Conservation (phyloP, 2,329 filamentous ascomycete species). For the Emericellopsis cladophorae region DNA sequence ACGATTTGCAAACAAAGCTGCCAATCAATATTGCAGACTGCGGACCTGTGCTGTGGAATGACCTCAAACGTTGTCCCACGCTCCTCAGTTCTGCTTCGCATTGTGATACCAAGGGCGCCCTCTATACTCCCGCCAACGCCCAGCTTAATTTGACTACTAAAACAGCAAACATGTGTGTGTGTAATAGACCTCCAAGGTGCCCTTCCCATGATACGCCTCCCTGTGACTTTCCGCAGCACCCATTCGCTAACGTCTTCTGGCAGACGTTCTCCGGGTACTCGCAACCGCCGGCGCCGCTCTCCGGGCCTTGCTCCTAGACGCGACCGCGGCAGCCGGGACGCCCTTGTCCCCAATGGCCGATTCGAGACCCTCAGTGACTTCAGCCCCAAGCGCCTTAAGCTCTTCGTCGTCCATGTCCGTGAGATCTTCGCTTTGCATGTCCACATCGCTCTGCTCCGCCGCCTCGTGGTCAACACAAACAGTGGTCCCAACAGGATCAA, state of each 20-base stretch:
- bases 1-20: too few relatives aligned
- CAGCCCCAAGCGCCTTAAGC: constrained; percentile 54
- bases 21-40: too few relatives aligned
- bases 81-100: too few relatives aligned
- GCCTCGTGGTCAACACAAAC: constrained; percentile 53
- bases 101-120: too few relatives aligned
- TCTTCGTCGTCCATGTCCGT: constrained; percentile 90
- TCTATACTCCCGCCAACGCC: too few relatives aligned
- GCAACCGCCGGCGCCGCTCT: constrained; percentile 11
- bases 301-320: constrained; percentile 3
- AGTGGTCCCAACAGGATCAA: constrained; percentile 69
- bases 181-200: not conserved
- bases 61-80: too few relatives aligned
- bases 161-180: not conserved
- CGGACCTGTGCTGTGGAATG: too few relatives aligned
- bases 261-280: constrained; percentile 19
- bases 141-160: not conserved
- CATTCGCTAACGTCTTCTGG: constrained; percentile 7
- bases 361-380: constrained; percentile 18
- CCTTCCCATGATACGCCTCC: too few relatives aligned
- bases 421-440: constrained; percentile 67
- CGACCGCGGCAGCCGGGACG: not conserved
- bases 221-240: too few relatives aligned
- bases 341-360: constrained; percentile 15
- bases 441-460: constrained; percentile 28